Base-by-base conservation (phyloP, 306 rosid genomes). In the Lupinus albus region DNA sequence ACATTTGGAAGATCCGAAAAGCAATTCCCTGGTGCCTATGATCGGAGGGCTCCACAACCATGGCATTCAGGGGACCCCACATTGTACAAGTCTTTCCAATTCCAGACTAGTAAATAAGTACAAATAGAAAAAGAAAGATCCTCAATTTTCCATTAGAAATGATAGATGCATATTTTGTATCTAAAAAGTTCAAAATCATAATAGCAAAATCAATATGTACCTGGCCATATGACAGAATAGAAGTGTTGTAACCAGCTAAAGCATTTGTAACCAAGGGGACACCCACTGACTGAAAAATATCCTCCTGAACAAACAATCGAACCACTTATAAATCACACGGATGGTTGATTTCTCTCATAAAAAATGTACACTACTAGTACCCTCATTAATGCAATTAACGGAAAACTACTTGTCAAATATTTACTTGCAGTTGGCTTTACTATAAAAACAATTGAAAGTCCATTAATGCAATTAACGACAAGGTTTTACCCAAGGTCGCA, bases 31-130 rank as follows among this genome's bases (percentile, higher is more conserved):
- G 94, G 63, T 57, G 82, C 67, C 90, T 83, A 6, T 11, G 51
- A 44, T 53, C 41, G 17, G 82, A 84, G 16, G 89, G 79, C 64
- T 79, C 89, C 77, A 88, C 97, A 75, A 85, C 87, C 86, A 88
- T 84, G 52, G 97, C 89, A 10, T 94, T 93, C 4, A 83, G 91
- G 0, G 95, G 89, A 81, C 99, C 99, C 97, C 99, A 93, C 84
- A 93, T 86, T 11, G 99, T 86, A 84, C 86, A 86, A 63, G 95
- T 80, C 84, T 93, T 93, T 50, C 99, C 99, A 46, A 87, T 86
- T 61, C 97, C 99, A 67, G 96, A 85, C 99, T 93, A 70, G 50
- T 4, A 59, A 50, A 65, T 2, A 61, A 33, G 48, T 12, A 55
- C 50, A 49, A 20, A 45, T 55, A 17, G 41, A 51, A 3, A 12